Conservation (phyloP, 768 basidiomycete genomes). For the Suillus clintonianus region DNA sequence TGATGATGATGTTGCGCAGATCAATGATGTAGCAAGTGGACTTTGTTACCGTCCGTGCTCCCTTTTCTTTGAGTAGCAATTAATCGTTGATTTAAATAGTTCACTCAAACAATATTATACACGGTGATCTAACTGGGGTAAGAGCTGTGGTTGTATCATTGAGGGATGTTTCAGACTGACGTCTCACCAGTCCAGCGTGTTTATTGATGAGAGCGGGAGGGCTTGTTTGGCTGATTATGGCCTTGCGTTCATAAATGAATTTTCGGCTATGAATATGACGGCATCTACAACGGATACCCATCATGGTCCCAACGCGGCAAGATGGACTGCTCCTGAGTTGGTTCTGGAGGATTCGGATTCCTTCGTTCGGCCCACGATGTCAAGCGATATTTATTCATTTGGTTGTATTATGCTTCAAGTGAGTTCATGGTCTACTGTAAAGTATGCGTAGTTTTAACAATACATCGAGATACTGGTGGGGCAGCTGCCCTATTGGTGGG, state of each 20-base stretch:
- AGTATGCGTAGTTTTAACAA: neutral
- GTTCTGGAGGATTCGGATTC: too few species aligned
- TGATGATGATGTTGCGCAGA: constrained; percentile 22
- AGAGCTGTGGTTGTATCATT: neutral
- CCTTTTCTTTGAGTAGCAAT: neutral
- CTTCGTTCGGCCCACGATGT: neutral
- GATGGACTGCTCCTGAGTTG: constrained; percentile 10
- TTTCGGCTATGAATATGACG: too few species aligned
- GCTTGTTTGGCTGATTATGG: neutral
- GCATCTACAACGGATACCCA: too few species aligned
- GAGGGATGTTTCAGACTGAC: too few species aligned
- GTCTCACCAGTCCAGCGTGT: constrained; percentile 7
- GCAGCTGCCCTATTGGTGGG: constrained; percentile 5
- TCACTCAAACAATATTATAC: constrained; percentile 3
- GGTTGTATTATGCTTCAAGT: constrained; percentile 8
- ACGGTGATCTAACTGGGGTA: constrained; percentile 10
- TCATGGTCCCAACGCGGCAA: neutral
- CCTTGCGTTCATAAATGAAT: neutral
- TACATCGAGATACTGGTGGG: constrained; percentile 4
- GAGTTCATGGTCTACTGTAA: neutral
- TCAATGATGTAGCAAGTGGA: constrained; percentile 41
- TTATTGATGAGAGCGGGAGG: constrained; percentile 3
- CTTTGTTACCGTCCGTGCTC: constrained; percentile 37
- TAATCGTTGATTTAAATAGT: neutral
- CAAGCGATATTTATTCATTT: constrained; percentile 7